Percentiles rank a stretch among this genome's conserved stretches.
phyloP scores from a whole-genome alignment of 1,284 basidiomycete genomes.

The Erythrobasidium hasegawianum region DNA sequence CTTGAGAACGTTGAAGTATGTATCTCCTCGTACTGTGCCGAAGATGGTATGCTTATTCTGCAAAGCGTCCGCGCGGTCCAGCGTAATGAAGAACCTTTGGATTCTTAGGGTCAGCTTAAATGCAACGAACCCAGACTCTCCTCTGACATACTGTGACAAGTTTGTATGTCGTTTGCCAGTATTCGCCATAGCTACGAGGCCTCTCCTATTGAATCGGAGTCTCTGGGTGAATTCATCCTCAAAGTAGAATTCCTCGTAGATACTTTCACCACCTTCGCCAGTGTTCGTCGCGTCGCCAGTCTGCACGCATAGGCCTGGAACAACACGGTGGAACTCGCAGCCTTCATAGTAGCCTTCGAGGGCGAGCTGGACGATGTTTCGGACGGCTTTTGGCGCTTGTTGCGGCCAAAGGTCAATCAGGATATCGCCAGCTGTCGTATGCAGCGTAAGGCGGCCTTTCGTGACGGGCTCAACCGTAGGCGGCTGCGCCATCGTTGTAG shows the following conservation, averaged over 20 bases:
- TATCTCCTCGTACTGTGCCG: constrained; percentile 46
- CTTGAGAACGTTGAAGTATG: constrained; percentile 51
- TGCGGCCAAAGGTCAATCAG: constrained; percentile 88
- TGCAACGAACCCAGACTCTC: constrained; percentile 55
- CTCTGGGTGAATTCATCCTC: constrained; percentile 56
- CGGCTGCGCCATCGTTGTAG: constrained; percentile 29
- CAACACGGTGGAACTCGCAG: constrained; percentile 76
- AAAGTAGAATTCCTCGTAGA: constrained; percentile 45
- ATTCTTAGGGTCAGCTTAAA: not conserved
- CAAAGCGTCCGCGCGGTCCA: constrained; percentile 71
- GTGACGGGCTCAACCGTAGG: constrained; percentile 40
- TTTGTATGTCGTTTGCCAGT: constrained; percentile 58
- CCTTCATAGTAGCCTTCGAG: constrained; percentile 86
- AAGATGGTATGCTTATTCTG: constrained; percentile 54
- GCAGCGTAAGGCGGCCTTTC: constrained; percentile 62
- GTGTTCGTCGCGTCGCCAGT: constrained; percentile 93
- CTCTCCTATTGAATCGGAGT: constrained; percentile 72
- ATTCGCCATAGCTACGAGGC: constrained; percentile 91
- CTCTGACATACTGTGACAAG: constrained; percentile 49
- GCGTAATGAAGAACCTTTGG: constrained; percentile 78
- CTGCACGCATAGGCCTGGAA: constrained; percentile 66
- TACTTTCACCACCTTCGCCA: constrained; percentile 70
- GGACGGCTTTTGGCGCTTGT: constrained; percentile 87
- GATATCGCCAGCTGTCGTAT: constrained; percentile 86
- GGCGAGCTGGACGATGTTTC: constrained; percentile 83